phyloP scores from a whole-genome alignment of 1,139 yeast genomes.

The Tardiomyces digboiensis region DNA sequence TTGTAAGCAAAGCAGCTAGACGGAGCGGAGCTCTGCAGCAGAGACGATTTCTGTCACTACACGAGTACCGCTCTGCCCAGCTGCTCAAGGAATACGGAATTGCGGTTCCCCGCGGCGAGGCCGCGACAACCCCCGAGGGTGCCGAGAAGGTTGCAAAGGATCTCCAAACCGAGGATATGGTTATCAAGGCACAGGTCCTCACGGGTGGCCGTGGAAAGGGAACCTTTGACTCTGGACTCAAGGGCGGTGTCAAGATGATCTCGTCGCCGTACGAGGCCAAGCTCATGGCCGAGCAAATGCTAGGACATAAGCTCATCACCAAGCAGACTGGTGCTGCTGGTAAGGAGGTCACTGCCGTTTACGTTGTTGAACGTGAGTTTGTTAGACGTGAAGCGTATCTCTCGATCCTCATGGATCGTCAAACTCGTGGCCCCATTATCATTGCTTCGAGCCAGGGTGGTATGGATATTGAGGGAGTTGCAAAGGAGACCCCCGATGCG shows the following conservation, averaged over 20 bases:
- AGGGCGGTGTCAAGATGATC: conserved; percentile 94
- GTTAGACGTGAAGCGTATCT: conserved; percentile 93
- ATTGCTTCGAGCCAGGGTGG: conserved; percentile 99
- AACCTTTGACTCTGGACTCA: conserved; percentile 88
- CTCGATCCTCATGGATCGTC: conserved; percentile 93
- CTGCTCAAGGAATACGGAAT: conserved; percentile 73
- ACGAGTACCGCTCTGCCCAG: conserved; percentile 94
- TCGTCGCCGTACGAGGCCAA: conserved; percentile 80
- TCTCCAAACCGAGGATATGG: conserved; percentile 65
- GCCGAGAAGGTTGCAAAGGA: conserved; percentile 74
- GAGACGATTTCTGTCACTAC: conserved; percentile 34
- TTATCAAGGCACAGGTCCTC: conserved; percentile 95
- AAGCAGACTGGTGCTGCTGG: conserved; percentile 98
- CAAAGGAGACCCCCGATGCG: conserved; percentile 83
- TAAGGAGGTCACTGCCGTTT: conserved; percentile 94
- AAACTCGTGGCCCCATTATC: conserved; percentile 80
- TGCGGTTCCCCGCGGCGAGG: conserved; percentile 85
- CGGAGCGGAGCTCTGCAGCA: neutral
- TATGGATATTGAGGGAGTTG: conserved; percentile 99
- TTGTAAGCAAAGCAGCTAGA: neutral
- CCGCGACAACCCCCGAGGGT: conserved; percentile 84
- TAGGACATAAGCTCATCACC: conserved; percentile 87
- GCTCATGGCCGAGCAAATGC: conserved; percentile 82
- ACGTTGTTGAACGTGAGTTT: conserved; percentile 90
- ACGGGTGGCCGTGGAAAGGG: conserved; percentile 99